phyloP scores from a whole-genome alignment of 768 basidiomycete genomes.

The Cubamyces lactineus region DNA sequence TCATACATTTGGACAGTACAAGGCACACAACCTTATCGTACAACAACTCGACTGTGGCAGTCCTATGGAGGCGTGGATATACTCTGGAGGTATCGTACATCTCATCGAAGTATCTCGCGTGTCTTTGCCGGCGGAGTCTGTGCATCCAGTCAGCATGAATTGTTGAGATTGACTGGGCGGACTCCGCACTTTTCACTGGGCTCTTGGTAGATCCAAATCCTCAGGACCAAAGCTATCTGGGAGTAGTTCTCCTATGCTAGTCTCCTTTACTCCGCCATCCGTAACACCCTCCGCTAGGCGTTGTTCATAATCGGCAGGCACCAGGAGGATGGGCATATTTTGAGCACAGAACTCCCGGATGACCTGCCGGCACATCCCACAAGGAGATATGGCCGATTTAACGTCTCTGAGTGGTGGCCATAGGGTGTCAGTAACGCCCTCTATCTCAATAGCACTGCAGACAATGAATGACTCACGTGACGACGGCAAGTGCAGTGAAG shows the following conservation, averaged over 20 bases:
- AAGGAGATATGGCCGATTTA: constrained; percentile 70
- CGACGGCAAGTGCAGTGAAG: constrained; percentile 81
- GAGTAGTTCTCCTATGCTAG: constrained; percentile 72
- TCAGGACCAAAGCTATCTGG: constrained; percentile 91
- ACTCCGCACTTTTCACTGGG: background rate
- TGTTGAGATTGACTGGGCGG: too few relatives aligned
- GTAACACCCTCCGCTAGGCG: constrained; percentile 41
- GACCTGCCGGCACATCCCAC: constrained; percentile 93
- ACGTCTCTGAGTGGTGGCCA: constrained; percentile 59
- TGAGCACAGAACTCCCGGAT: constrained; percentile 83
- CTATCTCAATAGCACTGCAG: background rate
- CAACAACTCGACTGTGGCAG: too few relatives aligned
- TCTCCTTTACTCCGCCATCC: constrained; percentile 58
- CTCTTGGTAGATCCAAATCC: constrained; percentile 58
- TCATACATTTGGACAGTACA: too few relatives aligned
- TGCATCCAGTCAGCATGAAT: too few relatives aligned
- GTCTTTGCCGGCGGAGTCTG: too few relatives aligned
- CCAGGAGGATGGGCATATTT: constrained; percentile 72
- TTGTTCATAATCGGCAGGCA: constrained; percentile 65
- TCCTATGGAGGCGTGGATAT: too few relatives aligned
- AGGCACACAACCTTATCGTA: too few relatives aligned
- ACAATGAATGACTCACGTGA: constrained; percentile 53
- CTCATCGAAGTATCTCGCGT: too few relatives aligned
- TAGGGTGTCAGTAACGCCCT: background rate
- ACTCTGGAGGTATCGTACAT: too few relatives aligned